Evolutionary conservation across 768 basidiomycete genomes (phyloP).

Genomic region (Cubamyces sp.): DNA sequence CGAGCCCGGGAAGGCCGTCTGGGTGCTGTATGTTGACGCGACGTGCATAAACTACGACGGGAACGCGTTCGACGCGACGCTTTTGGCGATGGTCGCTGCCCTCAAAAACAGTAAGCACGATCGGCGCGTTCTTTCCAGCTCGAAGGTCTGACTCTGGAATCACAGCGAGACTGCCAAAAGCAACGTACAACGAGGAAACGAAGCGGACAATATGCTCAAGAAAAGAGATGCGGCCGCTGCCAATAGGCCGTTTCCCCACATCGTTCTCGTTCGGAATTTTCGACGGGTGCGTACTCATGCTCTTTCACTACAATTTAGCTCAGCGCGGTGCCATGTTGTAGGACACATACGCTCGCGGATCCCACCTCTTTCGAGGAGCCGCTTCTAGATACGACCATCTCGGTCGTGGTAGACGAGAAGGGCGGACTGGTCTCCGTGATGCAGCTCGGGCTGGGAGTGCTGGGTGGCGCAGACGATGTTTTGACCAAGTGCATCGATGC

Average conservation of each 20-base stretch:
- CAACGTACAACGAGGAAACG: conserved; percentile 70
- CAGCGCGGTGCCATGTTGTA: conserved; percentile 31
- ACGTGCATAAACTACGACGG: conserved; percentile 98
- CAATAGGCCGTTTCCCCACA: conserved; percentile 49
- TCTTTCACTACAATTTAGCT: background rate
- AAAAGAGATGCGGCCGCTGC: conserved; percentile 47
- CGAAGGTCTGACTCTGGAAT: background rate
- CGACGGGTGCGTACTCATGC: conserved; percentile 58
- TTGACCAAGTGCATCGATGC: conserved; percentile 44
- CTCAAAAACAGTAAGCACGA: conserved; percentile 74
- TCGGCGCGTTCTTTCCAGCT: background rate
- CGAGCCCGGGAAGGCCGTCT: conserved; percentile 76
- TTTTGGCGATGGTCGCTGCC: conserved; percentile 87
- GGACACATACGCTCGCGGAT: conserved; percentile 73
- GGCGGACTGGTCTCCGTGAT: conserved; percentile 53
- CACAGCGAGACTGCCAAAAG: conserved; percentile 71
- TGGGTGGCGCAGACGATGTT: conserved; percentile 34
- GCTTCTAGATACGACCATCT: conserved; percentile 72
- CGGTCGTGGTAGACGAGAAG: conserved; percentile 58
- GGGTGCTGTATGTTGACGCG: conserved; percentile 94
- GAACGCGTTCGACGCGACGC: conserved; percentile 88
- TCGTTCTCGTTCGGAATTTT: conserved; percentile 81
- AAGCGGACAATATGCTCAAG: conserved; percentile 66
- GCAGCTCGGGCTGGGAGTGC: conserved; percentile 55
- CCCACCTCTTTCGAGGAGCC: conserved; percentile 92